These are phyloP conservation scores for Orbilia javanica DNA, from an alignment of 2,329 filamentous ascomycete genomes.

Conservation along the genomic window DNA sequence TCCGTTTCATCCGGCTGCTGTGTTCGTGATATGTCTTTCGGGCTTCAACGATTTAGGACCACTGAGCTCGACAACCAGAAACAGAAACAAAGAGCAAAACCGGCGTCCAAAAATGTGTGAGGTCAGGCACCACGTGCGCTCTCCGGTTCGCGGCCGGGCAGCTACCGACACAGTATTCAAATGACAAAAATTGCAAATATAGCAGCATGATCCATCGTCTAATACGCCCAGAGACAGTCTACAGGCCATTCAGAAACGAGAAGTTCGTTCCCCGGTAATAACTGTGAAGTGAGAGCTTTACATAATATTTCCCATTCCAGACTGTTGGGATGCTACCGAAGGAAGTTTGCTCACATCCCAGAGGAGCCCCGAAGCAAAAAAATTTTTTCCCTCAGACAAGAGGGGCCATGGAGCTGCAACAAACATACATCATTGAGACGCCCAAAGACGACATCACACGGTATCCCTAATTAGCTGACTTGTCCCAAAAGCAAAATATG, in stretches of 20 bases:
- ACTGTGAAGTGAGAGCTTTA: constrained; percentile 18
- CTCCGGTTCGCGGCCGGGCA: constrained; percentile 37
- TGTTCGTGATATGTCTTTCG: constrained; percentile 41
- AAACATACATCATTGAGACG: constrained; percentile 43
- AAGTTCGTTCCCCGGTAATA: constrained; percentile 54
- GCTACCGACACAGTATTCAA: constrained; percentile 21
- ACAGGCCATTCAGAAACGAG: constrained; percentile 37
- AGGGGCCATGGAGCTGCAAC: constrained; percentile 22
- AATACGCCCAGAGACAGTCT: constrained; percentile 10
- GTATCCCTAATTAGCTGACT: constrained; percentile 24
- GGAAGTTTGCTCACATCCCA: constrained; percentile 34
- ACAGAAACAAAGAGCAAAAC: constrained; percentile 1
- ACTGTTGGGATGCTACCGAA: constrained; percentile 47
- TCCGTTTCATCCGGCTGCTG: constrained; percentile 25
- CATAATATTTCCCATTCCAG: constrained; percentile 49
- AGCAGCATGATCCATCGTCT: constrained; percentile 29
- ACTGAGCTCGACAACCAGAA: constrained; percentile 7
- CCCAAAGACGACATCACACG: constrained; percentile 56
- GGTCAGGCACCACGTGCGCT: constrained; percentile 38
- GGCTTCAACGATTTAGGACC: constrained; percentile 19
- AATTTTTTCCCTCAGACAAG: constrained; percentile 31
- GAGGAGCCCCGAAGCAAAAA: constrained; percentile 49
- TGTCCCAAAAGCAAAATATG: constrained; percentile 30
- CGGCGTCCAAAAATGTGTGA: constrained; percentile 10
- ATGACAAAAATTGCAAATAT: constrained; percentile 37